A percentile compares a stretch with the other conserved stretches of the same genome.
phyloP scores from a whole-genome alignment of 192 early-diverging fungal species.

The Coemansia sp. region DNA sequence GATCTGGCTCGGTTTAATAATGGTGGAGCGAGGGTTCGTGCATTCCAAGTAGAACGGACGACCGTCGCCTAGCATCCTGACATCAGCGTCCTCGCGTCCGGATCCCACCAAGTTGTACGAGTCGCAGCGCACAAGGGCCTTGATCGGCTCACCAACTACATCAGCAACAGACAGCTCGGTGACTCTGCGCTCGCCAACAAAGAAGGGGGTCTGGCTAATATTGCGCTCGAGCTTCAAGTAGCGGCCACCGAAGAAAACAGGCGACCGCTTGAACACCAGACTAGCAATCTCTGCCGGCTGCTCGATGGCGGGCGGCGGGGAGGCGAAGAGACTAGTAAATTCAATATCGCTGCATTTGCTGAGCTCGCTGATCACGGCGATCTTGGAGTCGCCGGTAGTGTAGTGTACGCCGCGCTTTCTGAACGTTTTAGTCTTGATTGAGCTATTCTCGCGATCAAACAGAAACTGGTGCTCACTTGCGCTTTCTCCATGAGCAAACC shows the following conservation, averaged over 20 bases:
- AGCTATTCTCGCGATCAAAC: slow-evolving; percentile 7
- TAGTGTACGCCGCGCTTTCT: slow-evolving; percentile 20
- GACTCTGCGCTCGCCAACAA: slow-evolving; percentile 64
- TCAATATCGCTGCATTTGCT: slow-evolving; percentile 15
- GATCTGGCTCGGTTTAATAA: slow-evolving; percentile 37
- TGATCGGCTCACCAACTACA: slow-evolving; percentile 61
- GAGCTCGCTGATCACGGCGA: slow-evolving; percentile 14
- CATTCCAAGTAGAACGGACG: slow-evolving; percentile 91
- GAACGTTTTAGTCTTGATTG: slow-evolving; percentile 18
- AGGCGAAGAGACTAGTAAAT: slow-evolving; percentile 11
- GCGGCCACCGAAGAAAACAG: slow-evolving; percentile 66
- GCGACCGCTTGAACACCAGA: slow-evolving; percentile 51
- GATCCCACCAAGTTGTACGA: slow-evolving; percentile 77
- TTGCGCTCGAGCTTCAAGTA: slow-evolving; percentile 71
- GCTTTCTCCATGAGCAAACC: slow-evolving; percentile 23
- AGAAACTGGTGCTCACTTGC: slow-evolving; percentile 33
- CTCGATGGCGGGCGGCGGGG: slow-evolving; percentile 30
- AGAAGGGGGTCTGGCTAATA: slow-evolving; percentile 86
- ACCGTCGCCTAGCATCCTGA: slow-evolving; percentile 89
- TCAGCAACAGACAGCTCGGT: slow-evolving; percentile 80
- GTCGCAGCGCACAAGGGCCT: slow-evolving; percentile 58
- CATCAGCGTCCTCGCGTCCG: slow-evolving; percentile 92
- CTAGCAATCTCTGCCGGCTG: slow-evolving; percentile 32
- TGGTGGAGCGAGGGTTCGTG: slow-evolving; percentile 67
- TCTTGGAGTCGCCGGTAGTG: slow-evolving; percentile 12